A percentile compares a stretch with the other conserved stretches of the same genome.
Evolutionary conservation across 768 basidiomycete genomes (phyloP).

Genomic region (Phanerodontia chrysosporium): DNA sequence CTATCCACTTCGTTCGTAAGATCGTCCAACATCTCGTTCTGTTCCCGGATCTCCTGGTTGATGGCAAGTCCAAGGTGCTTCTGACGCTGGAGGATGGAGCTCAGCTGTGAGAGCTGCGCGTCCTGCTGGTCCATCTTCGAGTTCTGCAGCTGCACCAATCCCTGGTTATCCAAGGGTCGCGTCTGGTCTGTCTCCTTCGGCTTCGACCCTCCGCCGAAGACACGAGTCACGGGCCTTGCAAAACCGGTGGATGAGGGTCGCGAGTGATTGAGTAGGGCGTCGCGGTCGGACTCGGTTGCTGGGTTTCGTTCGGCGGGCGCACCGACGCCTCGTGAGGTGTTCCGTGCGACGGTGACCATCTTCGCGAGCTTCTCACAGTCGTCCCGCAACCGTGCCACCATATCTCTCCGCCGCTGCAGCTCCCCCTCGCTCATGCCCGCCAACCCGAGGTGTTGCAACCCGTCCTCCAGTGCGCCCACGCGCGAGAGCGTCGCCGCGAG

Average conservation of each 20-base stretch:
- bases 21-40: conserved; percentile 84
- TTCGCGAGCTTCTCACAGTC: conserved; percentile 85
- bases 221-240: conserved; percentile 57
- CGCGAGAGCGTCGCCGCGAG: conserved; percentile 74
- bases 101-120: conserved; percentile 69
- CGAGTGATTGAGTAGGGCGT: conserved; percentile 51
- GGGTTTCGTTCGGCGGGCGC: conserved; percentile 35
- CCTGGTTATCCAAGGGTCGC: conserved; percentile 81
- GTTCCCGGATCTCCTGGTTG: conserved; percentile 70
- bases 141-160: conserved; percentile 76
- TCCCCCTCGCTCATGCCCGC: conserved; percentile 89
- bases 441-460: conserved; percentile 58
- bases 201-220: conserved; percentile 60
- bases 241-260: conserved; percentile 16
- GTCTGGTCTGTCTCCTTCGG: conserved; percentile 83
- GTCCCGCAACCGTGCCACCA: conserved; percentile 84
- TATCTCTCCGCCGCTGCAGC: conserved; percentile 80
- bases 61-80: conserved; percentile 86
- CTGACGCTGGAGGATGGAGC: conserved; percentile 80
- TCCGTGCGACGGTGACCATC: conserved; percentile 77
- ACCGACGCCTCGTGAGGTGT: conserved; percentile 37
- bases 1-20: conserved; percentile 72
- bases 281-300: conserved; percentile 56
- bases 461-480: conserved; percentile 67
- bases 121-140: conserved; percentile 84